Percentiles rank a stretch among this genome's conserved stretches.
Conservation (phyloP, 2,329 filamentous ascomycete genomes). For the Acephala macrosclerotiorum region DNA sequence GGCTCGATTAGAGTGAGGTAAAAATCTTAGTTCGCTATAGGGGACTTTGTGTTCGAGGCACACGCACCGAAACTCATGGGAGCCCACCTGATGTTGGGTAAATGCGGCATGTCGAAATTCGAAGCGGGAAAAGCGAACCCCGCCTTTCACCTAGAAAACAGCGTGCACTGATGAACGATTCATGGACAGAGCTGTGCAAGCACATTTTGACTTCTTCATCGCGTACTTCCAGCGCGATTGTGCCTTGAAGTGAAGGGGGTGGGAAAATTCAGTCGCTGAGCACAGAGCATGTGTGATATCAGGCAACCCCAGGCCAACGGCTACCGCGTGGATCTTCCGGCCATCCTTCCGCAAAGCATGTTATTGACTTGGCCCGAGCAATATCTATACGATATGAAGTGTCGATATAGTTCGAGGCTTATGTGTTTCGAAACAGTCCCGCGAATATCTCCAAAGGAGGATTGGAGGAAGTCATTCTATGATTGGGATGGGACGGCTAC, state of each 20-base stretch:
- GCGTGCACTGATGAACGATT: constrained; percentile 1
- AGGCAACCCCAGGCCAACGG: constrained; percentile 1
- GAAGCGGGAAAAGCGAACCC: background rate
- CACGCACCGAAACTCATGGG: background rate
- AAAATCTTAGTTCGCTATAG: background rate
- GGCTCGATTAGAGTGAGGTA: background rate
- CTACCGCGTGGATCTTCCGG: constrained; percentile 14
- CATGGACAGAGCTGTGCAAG: constrained; percentile 4
- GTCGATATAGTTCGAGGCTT: background rate
- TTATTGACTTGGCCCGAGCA: constrained; percentile 1
- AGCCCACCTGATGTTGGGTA: constrained; percentile 5
- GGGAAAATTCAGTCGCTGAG: background rate
- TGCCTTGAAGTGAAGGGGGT: background rate
- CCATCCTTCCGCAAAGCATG: background rate
- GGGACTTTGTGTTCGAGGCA: background rate
- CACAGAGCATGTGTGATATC: constrained; percentile 10
- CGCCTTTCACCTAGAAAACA: constrained; percentile 6
- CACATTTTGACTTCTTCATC: background rate
- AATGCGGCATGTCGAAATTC: background rate
- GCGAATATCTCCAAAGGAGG: background rate
- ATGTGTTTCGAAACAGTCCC: constrained; percentile 12
- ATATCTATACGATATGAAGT: background rate
- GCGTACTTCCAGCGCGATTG: background rate
- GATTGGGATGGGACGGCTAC: background rate
- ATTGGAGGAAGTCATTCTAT: background rate